Base-by-base conservation (phyloP, 805 yeast genomes). In the Huiozyma naganishii region DNA sequence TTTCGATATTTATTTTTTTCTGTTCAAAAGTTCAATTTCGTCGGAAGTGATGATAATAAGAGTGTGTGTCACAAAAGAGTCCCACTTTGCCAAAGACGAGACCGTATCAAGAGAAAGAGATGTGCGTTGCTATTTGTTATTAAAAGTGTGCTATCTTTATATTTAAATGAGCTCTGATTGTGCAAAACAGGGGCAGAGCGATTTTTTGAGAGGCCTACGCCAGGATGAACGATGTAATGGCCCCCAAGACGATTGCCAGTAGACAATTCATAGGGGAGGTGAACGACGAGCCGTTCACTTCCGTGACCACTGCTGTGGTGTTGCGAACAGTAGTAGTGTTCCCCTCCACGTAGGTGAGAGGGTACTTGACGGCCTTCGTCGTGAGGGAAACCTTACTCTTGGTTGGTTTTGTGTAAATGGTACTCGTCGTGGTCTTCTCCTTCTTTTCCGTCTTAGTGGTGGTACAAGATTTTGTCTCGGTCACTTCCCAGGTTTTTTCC, bases 231-330 rank as follows among this genome's bases (percentile, higher is more conserved):
- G 53, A 46, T 23, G 52, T 41, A 12, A 52, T 36, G 30, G 47
- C 39, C 7, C 51, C 32, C 17, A 53, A 39, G 9, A 52, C 11
- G 8, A 47, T 29, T 9, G 53, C 55, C 29, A 52, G 30, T 8
- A 52, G 37, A 27, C 51, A 37, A 7, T 54, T 48, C 5, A 50
- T 44, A 10, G 58, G 54, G 6, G 45, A 12, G 37, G 46, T 40
- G 11, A 44, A 40, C 37, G 45, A 42, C 1, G 58, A 46, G 10
- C 51, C 47, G 27, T 50, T 52, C 8, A 50, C 52, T 23, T 40
- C 40, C 30, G 28, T 23, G 23, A 17, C 23, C 23, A 17, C 23
- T 4, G 23, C 23, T 17, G 27, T n/a, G 17, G 37, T 40, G 32
- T 40, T 6, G 23, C 23, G 23, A 17, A 17, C 23, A 17, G 23